Evolutionary conservation across 257 asterid species (phyloP).

Genomic region (Linderniella brevidens): DNA sequence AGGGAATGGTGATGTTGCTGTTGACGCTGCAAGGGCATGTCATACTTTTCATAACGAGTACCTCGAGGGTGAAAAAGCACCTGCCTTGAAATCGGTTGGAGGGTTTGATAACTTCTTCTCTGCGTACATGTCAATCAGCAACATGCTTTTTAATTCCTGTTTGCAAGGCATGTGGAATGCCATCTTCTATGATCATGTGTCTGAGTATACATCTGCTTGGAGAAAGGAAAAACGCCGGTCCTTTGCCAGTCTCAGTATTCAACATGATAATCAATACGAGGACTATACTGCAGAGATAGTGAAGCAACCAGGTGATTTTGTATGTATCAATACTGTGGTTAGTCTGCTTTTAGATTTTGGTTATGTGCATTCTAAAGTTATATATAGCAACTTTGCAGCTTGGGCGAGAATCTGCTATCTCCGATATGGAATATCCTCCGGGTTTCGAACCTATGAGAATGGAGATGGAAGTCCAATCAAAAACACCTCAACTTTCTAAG

Average conservation of each 20-base stretch:
- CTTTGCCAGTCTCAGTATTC: constrained; percentile 19
- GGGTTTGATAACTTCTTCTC: constrained; percentile 58
- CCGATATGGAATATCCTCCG: constrained; percentile 63
- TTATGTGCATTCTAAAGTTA: constrained; percentile 10
- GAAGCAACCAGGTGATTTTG: constrained; percentile 28
- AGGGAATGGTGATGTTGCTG: too few species aligned
- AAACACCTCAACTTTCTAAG: constrained; percentile 15
- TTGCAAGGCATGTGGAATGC: constrained; percentile 74
- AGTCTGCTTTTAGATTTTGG: constrained; percentile 11
- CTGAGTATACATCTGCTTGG: constrained; percentile 62
- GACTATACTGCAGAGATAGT: constrained; percentile 15
- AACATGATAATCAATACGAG: constrained; percentile 13
- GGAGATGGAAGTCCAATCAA: constrained; percentile 17
- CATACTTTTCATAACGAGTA: too few species aligned
- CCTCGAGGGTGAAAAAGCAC: too few species aligned
- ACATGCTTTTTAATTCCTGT: constrained; percentile 41
- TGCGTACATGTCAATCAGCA: constrained; percentile 31
- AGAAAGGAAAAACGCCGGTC: constrained; percentile 62
- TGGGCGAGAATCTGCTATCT: constrained; percentile 6
- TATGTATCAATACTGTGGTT: constrained; percentile 19
- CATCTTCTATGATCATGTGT: constrained; percentile 43
- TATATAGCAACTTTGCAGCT: constrained; percentile 26
- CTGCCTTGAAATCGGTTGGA: constrained; percentile 44
- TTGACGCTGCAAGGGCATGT: too few species aligned
- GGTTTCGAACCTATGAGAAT: constrained; percentile 44